These are phyloP conservation scores for Aspergillus flavus DNA, from an alignment of 2,329 filamentous ascomycete species.

Conservation along the genomic window DNA sequence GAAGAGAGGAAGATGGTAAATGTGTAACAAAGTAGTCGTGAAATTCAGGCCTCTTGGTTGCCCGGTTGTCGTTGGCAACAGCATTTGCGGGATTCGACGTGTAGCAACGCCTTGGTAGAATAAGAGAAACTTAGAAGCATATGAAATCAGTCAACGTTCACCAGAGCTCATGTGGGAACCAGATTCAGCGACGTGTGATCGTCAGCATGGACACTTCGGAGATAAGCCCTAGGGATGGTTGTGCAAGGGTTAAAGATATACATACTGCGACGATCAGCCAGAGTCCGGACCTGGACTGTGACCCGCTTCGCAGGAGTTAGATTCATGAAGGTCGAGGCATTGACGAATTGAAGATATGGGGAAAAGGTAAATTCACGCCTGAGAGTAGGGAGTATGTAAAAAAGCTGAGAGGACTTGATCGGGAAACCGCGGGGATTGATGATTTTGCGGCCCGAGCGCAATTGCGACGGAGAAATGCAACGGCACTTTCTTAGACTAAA, in stretches of 20 bases:
- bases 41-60: slow-evolving; percentile 59
- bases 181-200: background rate
- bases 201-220: slow-evolving; percentile 14
- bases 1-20: slow-evolving; percentile 86
- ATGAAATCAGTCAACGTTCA: background rate
- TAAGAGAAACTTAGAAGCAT: slow-evolving; percentile 35
- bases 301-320: slow-evolving; percentile 40
- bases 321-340: slow-evolving; percentile 42
- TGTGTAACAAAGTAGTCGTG: slow-evolving; percentile 98
- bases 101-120: slow-evolving; percentile 28
- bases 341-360: slow-evolving; percentile 7
- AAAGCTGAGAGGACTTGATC: background rate
- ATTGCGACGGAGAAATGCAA: slow-evolving; percentile 21
- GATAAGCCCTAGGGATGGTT: slow-evolving; percentile 16
- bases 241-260: slow-evolving; percentile 8
- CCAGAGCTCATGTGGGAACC: background rate
- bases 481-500: slow-evolving; percentile 19
- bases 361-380: background rate
- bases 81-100: slow-evolving; percentile 21
- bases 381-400: background rate
- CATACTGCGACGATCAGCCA: slow-evolving; percentile 42
- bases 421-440: slow-evolving; percentile 19
- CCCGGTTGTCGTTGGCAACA: slow-evolving; percentile 13
- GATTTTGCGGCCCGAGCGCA: slow-evolving; percentile 22
- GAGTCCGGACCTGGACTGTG: slow-evolving; percentile 43